Evolutionary conservation across 306 rosid species (phyloP), one percentile per base, ranked within the genome.

Genomic region (Begonia masoniana): DNA sequence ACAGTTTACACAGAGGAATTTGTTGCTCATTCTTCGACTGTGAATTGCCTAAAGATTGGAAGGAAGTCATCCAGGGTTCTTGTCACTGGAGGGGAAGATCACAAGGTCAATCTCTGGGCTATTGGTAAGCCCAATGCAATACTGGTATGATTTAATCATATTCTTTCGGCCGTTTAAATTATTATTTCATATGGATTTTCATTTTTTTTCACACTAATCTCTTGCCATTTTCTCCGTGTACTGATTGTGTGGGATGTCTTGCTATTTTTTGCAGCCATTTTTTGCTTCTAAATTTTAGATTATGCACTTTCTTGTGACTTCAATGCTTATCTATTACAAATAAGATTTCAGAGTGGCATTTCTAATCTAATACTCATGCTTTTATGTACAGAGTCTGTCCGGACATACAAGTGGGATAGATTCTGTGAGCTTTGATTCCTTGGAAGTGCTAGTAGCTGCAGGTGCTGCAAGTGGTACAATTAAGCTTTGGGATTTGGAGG

Each of bases 81-180:
- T 67, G 94, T 91, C 66, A 91, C 99, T 3, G 99, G 99, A 10
- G 99, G 99, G 11, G 99, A 91, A 75, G 99, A 91, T 71, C 95
- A 78, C 78, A 91, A 91, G 79, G 99, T 91, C 74, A 91, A 91
- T 83, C 86, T 91, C 47, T 91, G 99, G 99, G 96, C 99, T 64
- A 91, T 91, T 72, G 99, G 99, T 42, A 91, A 91, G 68, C 99
- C 99, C 65, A 91, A 91, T 62, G 92, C 99, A 61, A 77, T 86
- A 67, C 81, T 86, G 91, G 97, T 89, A 71, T 39, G 81, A 71
- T 41, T 46, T 43, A 41, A 14, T 46, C 50, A 57, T 47, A 41
- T 61, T 45, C 15, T 54, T 49, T 23, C 35, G 23, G 15, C 61
- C 19, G 23, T 31, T 15, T 41, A 43, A 31, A 13, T 50, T 43